Base-by-base conservation (phyloP, 345 rosid genomes). In the Orychophragmus violaceus region DNA sequence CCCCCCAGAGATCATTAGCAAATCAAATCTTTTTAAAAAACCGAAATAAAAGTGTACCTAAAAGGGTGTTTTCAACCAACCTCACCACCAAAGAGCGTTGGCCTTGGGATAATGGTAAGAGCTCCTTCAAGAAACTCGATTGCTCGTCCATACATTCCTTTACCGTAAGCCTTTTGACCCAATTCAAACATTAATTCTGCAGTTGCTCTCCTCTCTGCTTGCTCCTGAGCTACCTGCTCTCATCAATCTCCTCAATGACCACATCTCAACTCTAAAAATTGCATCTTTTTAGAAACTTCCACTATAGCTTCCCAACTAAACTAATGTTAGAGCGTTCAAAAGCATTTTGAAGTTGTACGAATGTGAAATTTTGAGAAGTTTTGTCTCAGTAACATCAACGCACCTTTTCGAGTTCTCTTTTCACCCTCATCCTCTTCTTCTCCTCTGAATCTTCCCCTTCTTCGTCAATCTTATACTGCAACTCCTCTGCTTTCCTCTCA, bases 141-240 rank as follows among this genome's bases (percentile, higher is more conserved):
- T 1, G 98, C 84, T 3, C 92, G 80, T 64, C 94, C 84, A 18
- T 93, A 93, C 94, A 80, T 88, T 41, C 97, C 98, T 77, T 74
- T 86, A n/a, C 91, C 98, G 21, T 90, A 93, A 69, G 97, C 98
- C 68, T 82, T 93, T 68, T 90, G 97, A 19, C 96, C 98, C 67
- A 94, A 72, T 8, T 94, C 99, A 62, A 88, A 94, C 95, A 94
- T 94, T 79, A 90, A 71, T 58, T 94, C 81, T 5, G 97, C 97
- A 6, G 96, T 94, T 39, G 75, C 84, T 78, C 97, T 82, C 66
- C 89, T 81, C 83, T 94, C 96, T 18, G 92, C 96, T 77, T 88
- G 99, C 72, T 94, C 99, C 69, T 81, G 74, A 37, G 99, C 99
- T 39, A 88, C 96, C 97, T 94, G 83, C 67, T 73, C 78, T 44